Conservation (phyloP, 768 basidiomycete genomes). For the Mycena maculata region DNA sequence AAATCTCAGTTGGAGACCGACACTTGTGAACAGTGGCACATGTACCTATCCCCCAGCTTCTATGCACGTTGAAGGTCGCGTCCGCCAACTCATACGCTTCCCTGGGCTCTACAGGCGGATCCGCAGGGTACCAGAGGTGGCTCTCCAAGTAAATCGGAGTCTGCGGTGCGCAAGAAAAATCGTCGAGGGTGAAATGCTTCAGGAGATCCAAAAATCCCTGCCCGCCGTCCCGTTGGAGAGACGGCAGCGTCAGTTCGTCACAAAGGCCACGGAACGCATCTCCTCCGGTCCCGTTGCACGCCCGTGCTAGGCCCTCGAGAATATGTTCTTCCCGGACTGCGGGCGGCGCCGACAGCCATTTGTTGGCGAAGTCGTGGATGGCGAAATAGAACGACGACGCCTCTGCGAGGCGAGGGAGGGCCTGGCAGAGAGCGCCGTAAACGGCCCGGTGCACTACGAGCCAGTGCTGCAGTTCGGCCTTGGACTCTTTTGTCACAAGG, state of each 20-base stretch:
- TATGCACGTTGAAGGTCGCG: too few species aligned
- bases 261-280: not conserved
- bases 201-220: constrained; percentile 10
- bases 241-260: constrained; percentile 2
- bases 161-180: not conserved
- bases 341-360: not conserved
- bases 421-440: not conserved
- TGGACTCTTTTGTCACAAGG: not conserved
- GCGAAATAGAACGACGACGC: not conserved
- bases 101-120: too few species aligned
- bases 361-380: constrained; percentile 1
- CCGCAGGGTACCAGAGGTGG: too few species aligned
- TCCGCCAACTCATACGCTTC: too few species aligned
- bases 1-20: not conserved
- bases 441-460: not conserved
- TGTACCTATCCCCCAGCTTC: constrained; percentile 1
- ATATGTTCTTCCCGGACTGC: constrained; percentile 9
- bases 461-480: not conserved
- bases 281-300: not conserved
- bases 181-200: constrained; percentile 11
- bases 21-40: not conserved
- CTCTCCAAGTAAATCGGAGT: constrained; percentile 1
- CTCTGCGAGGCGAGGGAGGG: not conserved
- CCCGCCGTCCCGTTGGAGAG: not conserved
- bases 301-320: not conserved